Evolutionary conservation across 805 yeast species (phyloP).

Genomic region (Maudiozyma turicensis): DNA sequence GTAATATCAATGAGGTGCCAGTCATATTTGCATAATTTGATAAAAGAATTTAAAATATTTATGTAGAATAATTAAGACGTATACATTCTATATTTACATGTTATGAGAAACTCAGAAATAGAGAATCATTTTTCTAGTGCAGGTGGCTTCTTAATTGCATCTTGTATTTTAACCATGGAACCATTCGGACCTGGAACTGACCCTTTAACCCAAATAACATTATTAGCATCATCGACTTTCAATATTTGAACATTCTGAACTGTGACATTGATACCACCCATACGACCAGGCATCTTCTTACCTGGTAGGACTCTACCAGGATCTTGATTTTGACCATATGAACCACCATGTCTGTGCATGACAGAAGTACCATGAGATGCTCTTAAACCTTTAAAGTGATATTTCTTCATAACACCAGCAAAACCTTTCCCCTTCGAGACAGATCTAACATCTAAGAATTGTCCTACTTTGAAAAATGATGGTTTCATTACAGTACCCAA

Average conservation of each 20-base stretch:
- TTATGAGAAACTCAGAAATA: not conserved
- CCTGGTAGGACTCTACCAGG: constrained; percentile 97
- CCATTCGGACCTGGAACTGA: constrained; percentile 86
- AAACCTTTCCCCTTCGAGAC: constrained; percentile 90
- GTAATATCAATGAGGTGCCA: not conserved
- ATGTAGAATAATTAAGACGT: not conserved
- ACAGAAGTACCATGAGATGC: constrained; percentile 95
- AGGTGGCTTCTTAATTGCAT: constrained; percentile 48
- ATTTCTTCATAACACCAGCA: constrained; percentile 96
- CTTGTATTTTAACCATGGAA: constrained; percentile 61
- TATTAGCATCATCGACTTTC: constrained; percentile 71
- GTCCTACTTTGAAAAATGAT: constrained; percentile 76
- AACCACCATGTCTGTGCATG: constrained; percentile 94
- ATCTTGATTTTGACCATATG: constrained; percentile 89
- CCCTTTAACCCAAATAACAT: constrained; percentile 78
- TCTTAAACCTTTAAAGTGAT: constrained; percentile 76
- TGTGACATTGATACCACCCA: constrained; percentile 75
- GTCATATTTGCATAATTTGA: not conserved
- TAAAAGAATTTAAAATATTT: not conserved
- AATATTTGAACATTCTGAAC: constrained; percentile 67
- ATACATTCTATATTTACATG: not conserved
- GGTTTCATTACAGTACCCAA: constrained; percentile 73
- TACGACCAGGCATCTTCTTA: constrained; percentile 95
- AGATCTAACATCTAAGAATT: constrained; percentile 71
- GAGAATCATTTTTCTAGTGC: not conserved